Base-by-base conservation (phyloP, 2,329 filamentous ascomycete genomes). In the Alternaria gansuensis region DNA sequence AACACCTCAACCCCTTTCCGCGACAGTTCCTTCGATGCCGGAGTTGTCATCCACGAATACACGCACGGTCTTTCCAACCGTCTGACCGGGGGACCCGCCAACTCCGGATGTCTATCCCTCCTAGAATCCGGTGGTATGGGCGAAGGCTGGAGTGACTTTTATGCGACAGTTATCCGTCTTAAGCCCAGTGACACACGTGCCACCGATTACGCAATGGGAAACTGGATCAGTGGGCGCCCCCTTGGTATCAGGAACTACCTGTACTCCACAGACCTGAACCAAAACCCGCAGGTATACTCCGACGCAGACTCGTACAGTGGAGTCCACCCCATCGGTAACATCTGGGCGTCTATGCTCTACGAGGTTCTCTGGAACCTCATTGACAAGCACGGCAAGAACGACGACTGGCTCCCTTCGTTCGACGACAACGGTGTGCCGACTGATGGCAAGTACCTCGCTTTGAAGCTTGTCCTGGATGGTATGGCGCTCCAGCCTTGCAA, bases 291-390 rank as follows among this genome's bases (percentile, higher is more conserved):
- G 60, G 81, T 80, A 0, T 87, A 86, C 78, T 77, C 70, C 31
- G 74, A 72, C 52, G 75, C 78, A 45, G 79, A 85, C 68, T 52
- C 62, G 1, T 62, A 79, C 57, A 72, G 49, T 4, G 52, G 67
- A 1, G 80, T 83, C 1, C 84, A 87, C 70, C 68, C 75, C 14
- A 79, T 85, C 36, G 84, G 84, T 33, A 82, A 80, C 33, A 76
- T 83, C 57, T 86, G 84, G 83, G 82, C 81, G 2, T 81, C 78
- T 0, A 81, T 82, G 40, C 76, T 87, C 4, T 86, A 86, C 71
- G 84, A 87, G 65, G 77, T 86, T 11, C 70, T 86, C 56, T 87
- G 85, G 84, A 85, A 84, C 72, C 66, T 87, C 33, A 83, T 86
- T 57, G 84, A 84, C 51, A 83, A 83, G 75, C 72, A 85, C 60